phyloP scores from a whole-genome alignment of 768 basidiomycete species.

The Termitomyces sp. region DNA sequence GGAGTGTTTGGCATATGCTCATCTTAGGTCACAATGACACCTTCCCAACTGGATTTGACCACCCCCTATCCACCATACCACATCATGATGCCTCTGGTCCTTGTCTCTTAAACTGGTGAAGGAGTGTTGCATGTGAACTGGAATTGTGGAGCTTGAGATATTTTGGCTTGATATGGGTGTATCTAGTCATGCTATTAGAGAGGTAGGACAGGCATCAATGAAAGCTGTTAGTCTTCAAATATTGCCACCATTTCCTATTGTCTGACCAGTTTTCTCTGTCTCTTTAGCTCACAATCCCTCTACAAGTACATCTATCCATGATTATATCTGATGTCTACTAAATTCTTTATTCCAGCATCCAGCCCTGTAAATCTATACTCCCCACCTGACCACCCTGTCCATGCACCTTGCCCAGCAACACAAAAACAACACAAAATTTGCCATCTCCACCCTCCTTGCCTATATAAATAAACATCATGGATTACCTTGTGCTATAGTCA shows the following conservation, averaged over 20 bases:
- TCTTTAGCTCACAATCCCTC: conserved; percentile 47
- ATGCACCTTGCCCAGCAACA: conserved; percentile 51
- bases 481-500: too few relatives aligned
- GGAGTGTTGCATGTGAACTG: conserved; percentile 71
- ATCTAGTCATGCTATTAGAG: conserved; percentile 47
- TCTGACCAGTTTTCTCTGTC: not conserved
- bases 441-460: conserved; percentile 53
- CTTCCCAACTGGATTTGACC: too few relatives aligned
- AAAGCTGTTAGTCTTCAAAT: conserved; percentile 54
- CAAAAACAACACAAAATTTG: conserved; percentile 50
- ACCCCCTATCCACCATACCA: too few relatives aligned
- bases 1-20: too few relatives aligned
- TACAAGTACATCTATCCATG: too few relatives aligned
- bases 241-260: too few relatives aligned
- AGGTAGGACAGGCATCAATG: conserved; percentile 65
- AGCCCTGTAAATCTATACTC: conserved; percentile 55
- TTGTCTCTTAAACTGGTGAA: conserved; percentile 49
- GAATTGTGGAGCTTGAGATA: conserved; percentile 66
- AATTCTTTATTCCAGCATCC: conserved; percentile 62
- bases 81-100: too few relatives aligned
- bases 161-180: conserved; percentile 38
- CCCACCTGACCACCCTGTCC: conserved; percentile 58
- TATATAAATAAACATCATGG: too few relatives aligned
- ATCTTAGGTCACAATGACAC: too few relatives aligned
- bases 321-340: too few relatives aligned